Base-by-base conservation (phyloP, 2,329 filamentous ascomycete species). In the Claviceps lovelessii region DNA sequence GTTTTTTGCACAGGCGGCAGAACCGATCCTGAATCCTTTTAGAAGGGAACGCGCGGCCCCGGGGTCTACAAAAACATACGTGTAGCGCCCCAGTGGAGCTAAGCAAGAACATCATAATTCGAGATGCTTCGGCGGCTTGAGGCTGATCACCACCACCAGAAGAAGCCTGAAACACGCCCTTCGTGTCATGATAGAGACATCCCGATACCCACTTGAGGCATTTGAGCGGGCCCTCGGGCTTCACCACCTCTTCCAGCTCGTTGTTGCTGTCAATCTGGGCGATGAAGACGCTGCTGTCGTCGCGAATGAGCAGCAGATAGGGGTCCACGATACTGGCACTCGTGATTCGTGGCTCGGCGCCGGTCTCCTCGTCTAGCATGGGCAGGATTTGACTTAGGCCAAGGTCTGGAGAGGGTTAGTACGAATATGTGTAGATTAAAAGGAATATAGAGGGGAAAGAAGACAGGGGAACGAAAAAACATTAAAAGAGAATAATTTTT, bases 321-420 rank as follows among this genome's bases (percentile, higher is more conserved):
- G 89, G 89, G 61, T 97, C 91, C 23, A 81, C 81, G 62, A 97
- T 90, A 65, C 87, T 94, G 42, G 88, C 86, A 63, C 83, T 86
- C 49, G 90, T 73, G 46, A 93, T 85, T 53, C 84, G 79, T 5
- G 88, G 84, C 62, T 95, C 88, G 23, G 80, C 84, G 13, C 86
- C 90, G 0, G 85, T 90, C 59, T 93, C 88, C 62, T 95, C 93
- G 62, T 97, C 93, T 58, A 88, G 80, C 79, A 97, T 89, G 0
- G 90, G 89, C 51, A 96, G 78, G 54, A 98, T 97, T 64, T 97
- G 91, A 49, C 85, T 84, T 53, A 98, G 77, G 11, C 86, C 88
- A 56, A 98, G 79, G 67, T 95, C 88, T 89, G 63, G 35, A 23
- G 23, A 23, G 23, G 23, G 23, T 23, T 23, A 23, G 23, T 3